These are phyloP conservation scores for Talaromyces sp. DNA, from an alignment of 2,329 filamentous ascomycete species.

Conservation along the genomic window DNA sequence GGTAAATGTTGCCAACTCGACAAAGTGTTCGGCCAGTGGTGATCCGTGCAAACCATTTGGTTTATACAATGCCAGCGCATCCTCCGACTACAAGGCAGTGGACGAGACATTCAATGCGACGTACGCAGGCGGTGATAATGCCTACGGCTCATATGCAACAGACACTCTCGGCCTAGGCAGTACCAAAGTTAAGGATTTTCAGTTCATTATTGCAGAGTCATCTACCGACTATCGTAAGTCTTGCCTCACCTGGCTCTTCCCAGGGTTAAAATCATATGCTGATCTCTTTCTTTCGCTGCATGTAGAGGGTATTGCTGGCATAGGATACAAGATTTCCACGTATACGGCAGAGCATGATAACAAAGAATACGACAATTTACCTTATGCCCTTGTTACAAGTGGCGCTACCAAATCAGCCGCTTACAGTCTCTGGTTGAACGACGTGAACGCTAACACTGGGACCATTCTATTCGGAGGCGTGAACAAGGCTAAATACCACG, in stretches of 20 bases:
- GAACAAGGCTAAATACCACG: slow-evolving; percentile 60
- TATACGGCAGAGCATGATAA: slow-evolving; percentile 29
- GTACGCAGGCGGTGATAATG: slow-evolving; percentile 72
- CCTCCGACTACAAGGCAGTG: slow-evolving; percentile 57
- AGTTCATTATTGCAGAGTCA: slow-evolving; percentile 9
- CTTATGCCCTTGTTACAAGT: slow-evolving; percentile 56
- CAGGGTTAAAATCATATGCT: slow-evolving; percentile 29
- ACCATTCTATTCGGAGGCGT: slow-evolving; percentile 71
- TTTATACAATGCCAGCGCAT: slow-evolving; percentile 46
- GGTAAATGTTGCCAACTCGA: slow-evolving; percentile 64
- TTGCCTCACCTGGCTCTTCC: not conserved
- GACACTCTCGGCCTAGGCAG: slow-evolving; percentile 50
- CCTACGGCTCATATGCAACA: slow-evolving; percentile 68
- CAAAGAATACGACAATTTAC: slow-evolving; percentile 68
- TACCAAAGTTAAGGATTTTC: slow-evolving; percentile 5
- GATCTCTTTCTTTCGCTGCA: slow-evolving; percentile 27
- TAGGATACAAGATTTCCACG: slow-evolving; percentile 77
- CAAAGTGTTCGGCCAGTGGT: slow-evolving; percentile 33
- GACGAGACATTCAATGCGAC: slow-evolving; percentile 73
- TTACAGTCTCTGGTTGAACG: slow-evolving; percentile 72
- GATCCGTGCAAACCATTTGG: slow-evolving; percentile 58
- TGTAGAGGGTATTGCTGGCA: slow-evolving; percentile 67
- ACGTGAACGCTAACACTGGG: slow-evolving; percentile 59
- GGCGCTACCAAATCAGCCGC: slow-evolving; percentile 60
- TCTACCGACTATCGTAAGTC: slow-evolving; percentile 2